These are phyloP conservation scores for Oleoguttula mirabilis DNA, from an alignment of 495 filamentous ascomycete species.

Conservation along the genomic window DNA sequence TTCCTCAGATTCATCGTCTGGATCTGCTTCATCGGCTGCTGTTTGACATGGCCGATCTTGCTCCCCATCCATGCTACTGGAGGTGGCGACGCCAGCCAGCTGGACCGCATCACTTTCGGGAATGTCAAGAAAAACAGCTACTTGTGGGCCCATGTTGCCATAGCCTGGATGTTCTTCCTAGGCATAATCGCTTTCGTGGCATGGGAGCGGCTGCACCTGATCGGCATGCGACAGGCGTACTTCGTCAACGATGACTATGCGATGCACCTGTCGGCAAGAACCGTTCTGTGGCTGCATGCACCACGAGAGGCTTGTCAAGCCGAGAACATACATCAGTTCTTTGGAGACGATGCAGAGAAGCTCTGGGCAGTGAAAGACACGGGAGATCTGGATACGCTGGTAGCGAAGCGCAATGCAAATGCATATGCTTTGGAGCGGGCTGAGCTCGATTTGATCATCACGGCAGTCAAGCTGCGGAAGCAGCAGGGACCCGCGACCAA, in stretches of 20 bases:
- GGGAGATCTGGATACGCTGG: slow-evolving; percentile 23
- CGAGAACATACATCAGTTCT: slow-evolving; percentile 21
- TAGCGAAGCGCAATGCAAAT: slow-evolving; percentile 18
- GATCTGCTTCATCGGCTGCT: slow-evolving; percentile 68
- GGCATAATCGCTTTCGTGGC: slow-evolving; percentile 45
- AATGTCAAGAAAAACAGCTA: slow-evolving; percentile 43
- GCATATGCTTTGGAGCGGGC: slow-evolving; percentile 26
- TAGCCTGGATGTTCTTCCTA: slow-evolving; percentile 40
- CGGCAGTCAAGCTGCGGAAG: slow-evolving; percentile 14
- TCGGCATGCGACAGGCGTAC: slow-evolving; percentile 59
- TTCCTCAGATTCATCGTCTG: slow-evolving; percentile 62
- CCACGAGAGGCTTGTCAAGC: slow-evolving; percentile 36
- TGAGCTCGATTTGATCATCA: slow-evolving; percentile 22
- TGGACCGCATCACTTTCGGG: slow-evolving; percentile 55
- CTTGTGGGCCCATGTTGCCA: slow-evolving; percentile 51
- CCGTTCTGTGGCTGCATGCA: slow-evolving; percentile 58
- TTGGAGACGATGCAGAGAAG: slow-evolving; percentile 40
- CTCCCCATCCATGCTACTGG: slow-evolving; percentile 80
- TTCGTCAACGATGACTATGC: slow-evolving; percentile 56
- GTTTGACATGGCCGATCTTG: slow-evolving; percentile 72
- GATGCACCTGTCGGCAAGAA: slow-evolving; percentile 52
- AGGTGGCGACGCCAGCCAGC: slow-evolving; percentile 43
- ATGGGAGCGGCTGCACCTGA: slow-evolving; percentile 56
- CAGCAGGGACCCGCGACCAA: slow-evolving; percentile 13
- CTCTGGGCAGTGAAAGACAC: slow-evolving; percentile 43